These are phyloP conservation scores for Rhododendron simsii DNA, from an alignment of 148 eudicot genomes.

Conservation along the genomic window DNA sequence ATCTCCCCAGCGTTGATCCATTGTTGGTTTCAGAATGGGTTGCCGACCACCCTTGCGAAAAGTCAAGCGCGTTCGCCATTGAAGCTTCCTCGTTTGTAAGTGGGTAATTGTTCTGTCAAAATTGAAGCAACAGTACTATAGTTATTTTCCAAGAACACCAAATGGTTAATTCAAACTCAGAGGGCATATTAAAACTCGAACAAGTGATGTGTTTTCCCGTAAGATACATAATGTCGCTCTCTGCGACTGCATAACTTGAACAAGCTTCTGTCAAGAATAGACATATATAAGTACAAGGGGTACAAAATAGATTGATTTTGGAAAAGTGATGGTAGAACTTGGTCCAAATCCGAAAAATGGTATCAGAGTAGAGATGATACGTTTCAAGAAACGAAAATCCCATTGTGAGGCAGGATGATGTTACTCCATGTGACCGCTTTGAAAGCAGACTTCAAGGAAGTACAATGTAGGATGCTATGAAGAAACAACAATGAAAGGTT, in stretches of 20 bases:
- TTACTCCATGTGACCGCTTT: too few species aligned
- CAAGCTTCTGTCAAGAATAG: too few species aligned
- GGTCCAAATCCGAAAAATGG: too few species aligned
- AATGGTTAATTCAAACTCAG: not conserved
- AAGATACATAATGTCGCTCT: too few species aligned
- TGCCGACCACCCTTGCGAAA: conserved; percentile 45
- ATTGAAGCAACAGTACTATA: not conserved
- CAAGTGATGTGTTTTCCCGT: not conserved
- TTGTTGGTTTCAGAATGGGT: conserved; percentile 19
- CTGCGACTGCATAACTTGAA: too few species aligned
- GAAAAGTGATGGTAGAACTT: too few species aligned
- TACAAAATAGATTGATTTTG: too few species aligned
- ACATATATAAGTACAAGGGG: too few species aligned
- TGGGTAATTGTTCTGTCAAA: conserved; percentile 22
- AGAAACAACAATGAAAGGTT: not conserved
- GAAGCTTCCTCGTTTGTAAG: conserved; percentile 21
- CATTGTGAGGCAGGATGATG: too few species aligned
- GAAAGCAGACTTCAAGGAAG: too few species aligned
- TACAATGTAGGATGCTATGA: not conserved
- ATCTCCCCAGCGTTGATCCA: conserved; percentile 17
- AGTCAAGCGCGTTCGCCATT: conserved; percentile 28
- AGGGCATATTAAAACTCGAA: not conserved
- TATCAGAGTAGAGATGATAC: too few species aligned
- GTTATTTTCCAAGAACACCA: not conserved
- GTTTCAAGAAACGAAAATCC: too few species aligned